These are phyloP conservation scores for Populus hybrid DNA, from an alignment of 441 rosid genomes.

Conservation along the genomic window DNA sequence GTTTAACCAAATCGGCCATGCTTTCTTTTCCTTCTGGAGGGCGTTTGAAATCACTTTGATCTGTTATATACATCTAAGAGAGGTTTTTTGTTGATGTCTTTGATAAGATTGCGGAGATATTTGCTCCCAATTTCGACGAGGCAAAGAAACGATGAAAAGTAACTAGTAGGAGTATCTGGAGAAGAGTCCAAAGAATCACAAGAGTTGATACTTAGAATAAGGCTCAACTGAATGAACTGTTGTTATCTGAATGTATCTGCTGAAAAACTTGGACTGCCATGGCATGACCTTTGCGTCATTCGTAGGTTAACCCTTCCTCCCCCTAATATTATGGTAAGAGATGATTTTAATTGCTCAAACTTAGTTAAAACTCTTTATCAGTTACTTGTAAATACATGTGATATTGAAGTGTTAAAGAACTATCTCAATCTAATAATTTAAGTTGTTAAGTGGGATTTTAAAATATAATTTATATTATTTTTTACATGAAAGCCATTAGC, in stretches of 20 bases:
- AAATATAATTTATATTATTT: too few species aligned
- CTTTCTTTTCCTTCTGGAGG: too few species aligned
- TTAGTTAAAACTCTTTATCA: too few species aligned
- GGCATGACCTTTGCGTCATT: neutral
- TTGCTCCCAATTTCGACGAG: neutral
- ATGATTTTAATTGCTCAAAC: too few species aligned
- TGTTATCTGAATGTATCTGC: neutral
- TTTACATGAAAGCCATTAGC: neutral
- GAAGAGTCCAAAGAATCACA: neutral
- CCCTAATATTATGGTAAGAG: too few species aligned
- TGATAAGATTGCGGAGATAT: neutral
- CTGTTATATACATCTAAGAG: too few species aligned
- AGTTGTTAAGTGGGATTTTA: too few species aligned
- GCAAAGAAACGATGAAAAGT: neutral
- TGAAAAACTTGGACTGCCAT: neutral
- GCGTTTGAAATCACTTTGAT: neutral
- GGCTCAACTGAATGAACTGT: neutral
- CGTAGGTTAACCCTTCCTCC: neutral
- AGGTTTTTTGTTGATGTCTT: neutral
- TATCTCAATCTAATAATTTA: too few species aligned
- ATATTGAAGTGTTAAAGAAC: too few species aligned
- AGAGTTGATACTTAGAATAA: neutral
- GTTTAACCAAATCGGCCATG: neutral
- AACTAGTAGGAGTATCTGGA: neutral
- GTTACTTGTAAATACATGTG: too few species aligned